Evolutionary conservation across 2,329 filamentous ascomycete species (phyloP), one percentile per base, ranked within the genome.

Genomic region (Laburnicola sp.): DNA sequence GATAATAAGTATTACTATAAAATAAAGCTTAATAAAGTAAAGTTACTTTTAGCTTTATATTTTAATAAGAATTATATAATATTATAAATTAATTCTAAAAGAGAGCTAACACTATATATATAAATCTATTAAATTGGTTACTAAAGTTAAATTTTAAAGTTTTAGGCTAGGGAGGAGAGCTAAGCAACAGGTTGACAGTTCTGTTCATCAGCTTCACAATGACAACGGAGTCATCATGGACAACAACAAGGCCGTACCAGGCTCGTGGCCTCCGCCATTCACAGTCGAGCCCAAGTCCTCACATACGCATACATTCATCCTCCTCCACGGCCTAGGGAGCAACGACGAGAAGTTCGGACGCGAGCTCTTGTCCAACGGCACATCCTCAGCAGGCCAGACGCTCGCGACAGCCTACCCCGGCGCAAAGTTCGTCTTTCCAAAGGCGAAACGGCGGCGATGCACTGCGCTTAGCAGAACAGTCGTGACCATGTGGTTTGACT

Each of bases 401-500:
- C 51, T 57, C 22, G 16, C 35, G 2, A 28, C 80, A 9, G 52
- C 79, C 11, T 73, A 78, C 21, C 71, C 72, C 1, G 53, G 76
- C 36, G 70, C 73, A 1, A 76, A 75, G 45, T 80, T 80, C 48
- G 65, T 82, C 38, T 82, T 82, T 47, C 80, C 79, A 0, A 80
- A 78, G 0, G 72, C 80, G 0, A 70, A 64, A 8, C 73, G 71
- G 11, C 69, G 76, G 0, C 75, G 76, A 4, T 74, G 78, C 0
- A 72, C 62, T 1, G 66, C 72, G 7, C 74, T 79, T 25, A 71
- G 75, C 7, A 69, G 74, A 2, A 62, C 70, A 0, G 63, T 65
- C 6, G 69, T 82, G 32, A 75, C 75, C 3, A 75, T 79, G 57
- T 82, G 80, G 78, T 81, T 79, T 49, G 74, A 82, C 53, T 70